phyloP scores from a whole-genome alignment of 306 rosid genomes.

The Sophora flavescens region DNA sequence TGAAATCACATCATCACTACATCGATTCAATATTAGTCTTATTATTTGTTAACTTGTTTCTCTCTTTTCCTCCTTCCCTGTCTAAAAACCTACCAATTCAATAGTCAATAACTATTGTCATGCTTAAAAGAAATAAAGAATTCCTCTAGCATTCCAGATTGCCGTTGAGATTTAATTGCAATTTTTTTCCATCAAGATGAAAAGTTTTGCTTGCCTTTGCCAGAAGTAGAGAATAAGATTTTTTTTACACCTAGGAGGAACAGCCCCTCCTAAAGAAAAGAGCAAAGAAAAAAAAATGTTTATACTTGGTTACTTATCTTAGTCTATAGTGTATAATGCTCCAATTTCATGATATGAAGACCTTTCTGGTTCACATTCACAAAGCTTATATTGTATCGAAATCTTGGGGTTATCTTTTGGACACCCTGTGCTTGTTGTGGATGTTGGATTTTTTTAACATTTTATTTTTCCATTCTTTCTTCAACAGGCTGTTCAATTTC shows the following conservation, averaged over 20 bases:
- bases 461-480: constrained; percentile 35
- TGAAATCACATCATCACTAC: too few species aligned
- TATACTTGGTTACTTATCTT: not conserved
- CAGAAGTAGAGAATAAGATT: not conserved
- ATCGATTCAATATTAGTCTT: too few species aligned
- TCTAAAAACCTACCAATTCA: too few species aligned
- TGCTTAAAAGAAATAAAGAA: constrained; percentile 3
- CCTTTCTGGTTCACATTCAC: constrained; percentile 41
- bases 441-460: constrained; percentile 21
- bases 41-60: too few species aligned
- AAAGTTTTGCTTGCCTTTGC: constrained; percentile 18
- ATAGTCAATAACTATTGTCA: constrained; percentile 30
- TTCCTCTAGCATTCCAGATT: not conserved
- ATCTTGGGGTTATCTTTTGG: constrained; percentile 24
- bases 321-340: constrained; percentile 16
- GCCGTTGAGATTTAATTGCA: constrained; percentile 18
- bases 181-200: not conserved
- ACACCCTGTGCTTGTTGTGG: constrained; percentile 1
- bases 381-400: constrained; percentile 18
- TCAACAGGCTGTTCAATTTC: constrained; percentile 83
- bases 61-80: too few species aligned
- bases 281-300: not conserved
- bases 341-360: not conserved
- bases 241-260: not conserved
- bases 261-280: not conserved